Conservation (phyloP, 441 rosid genomes). For the Arabidopsis hybrid region DNA sequence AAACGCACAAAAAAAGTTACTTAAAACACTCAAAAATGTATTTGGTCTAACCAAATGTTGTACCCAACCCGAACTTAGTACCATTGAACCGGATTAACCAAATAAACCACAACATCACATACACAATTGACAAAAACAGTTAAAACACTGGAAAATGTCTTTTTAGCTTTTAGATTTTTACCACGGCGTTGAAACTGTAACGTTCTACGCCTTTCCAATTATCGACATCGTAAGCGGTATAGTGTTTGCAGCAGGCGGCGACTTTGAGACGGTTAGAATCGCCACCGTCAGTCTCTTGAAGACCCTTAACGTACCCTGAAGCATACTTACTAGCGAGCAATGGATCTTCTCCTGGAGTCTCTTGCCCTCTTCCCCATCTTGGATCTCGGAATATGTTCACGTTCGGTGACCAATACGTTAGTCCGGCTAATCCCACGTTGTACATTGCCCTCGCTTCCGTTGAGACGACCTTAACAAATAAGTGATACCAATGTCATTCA, state of each 20-base stretch:
- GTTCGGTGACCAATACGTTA: constrained; percentile 96
- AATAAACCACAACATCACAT: neutral
- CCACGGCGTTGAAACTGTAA: constrained; percentile 80
- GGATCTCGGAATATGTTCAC: constrained; percentile 95
- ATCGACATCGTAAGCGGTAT: constrained; percentile 95
- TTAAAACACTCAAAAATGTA: neutral
- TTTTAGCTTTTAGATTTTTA: constrained; percentile 25
- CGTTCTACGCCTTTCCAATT: constrained; percentile 88
- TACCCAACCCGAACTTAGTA: neutral
- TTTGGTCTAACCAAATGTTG: neutral
- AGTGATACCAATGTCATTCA: constrained; percentile 11
- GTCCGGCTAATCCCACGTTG: constrained; percentile 91
- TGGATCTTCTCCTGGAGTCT: constrained; percentile 98
- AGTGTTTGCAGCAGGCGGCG: constrained; percentile 94
- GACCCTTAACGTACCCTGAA: constrained; percentile 66
- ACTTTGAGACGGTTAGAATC: constrained; percentile 75
- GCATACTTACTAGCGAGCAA: constrained; percentile 81
- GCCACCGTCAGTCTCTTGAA: constrained; percentile 71
- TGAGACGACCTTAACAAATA: constrained; percentile 71
- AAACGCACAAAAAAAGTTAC: constrained; percentile 8
- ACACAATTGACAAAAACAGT: too few species aligned
- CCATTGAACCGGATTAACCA: too few species aligned
- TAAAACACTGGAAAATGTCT: too few species aligned
- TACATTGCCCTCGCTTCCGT: constrained; percentile 98
- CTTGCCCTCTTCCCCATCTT: constrained; percentile 98